phyloP scores from a whole-genome alignment of 768 basidiomycete genomes.

The Cystobasidium ongulense region DNA sequence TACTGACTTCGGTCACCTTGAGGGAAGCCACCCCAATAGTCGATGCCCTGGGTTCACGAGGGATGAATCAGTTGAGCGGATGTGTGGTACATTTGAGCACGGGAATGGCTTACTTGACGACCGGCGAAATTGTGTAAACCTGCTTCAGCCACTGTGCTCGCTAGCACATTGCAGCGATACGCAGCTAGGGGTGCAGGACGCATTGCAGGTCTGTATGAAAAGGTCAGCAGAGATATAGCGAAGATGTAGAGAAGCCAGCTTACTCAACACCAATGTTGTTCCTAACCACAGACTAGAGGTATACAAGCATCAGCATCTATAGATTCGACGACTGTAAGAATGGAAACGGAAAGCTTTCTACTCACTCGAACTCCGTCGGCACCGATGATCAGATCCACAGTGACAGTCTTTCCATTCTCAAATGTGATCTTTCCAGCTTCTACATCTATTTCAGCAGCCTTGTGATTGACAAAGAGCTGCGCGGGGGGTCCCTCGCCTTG shows the following conservation, averaged over 20 bases:
- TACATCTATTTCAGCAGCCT: slow-evolving; percentile 33
- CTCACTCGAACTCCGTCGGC: slow-evolving; percentile 36
- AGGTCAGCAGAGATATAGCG: slow-evolving; percentile 18
- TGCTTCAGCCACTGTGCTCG: slow-evolving; percentile 27
- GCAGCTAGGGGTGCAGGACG: slow-evolving; percentile 38
- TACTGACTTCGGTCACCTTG: slow-evolving; percentile 35
- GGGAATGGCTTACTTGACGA: background rate
- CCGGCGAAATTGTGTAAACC: slow-evolving; percentile 35
- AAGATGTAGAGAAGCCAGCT: background rate
- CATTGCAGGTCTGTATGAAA: slow-evolving; percentile 30
- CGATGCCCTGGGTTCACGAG: slow-evolving; percentile 20
- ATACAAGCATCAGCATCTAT: background rate
- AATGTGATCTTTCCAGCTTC: slow-evolving; percentile 30
- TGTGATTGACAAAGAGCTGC: slow-evolving; percentile 32
- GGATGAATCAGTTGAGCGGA: background rate
- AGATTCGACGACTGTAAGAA: too few relatives aligned
- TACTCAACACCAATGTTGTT: slow-evolving; percentile 17
- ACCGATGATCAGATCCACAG: slow-evolving; percentile 39
- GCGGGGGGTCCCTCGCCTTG: slow-evolving; percentile 37
- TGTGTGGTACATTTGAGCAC: background rate
- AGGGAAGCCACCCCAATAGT: slow-evolving; percentile 40
- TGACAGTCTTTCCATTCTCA: slow-evolving; percentile 13
- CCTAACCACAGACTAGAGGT: background rate
- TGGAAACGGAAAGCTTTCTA: background rate
- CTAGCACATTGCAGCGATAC: slow-evolving; percentile 40